These are phyloP conservation scores for Musa troglodytarum DNA, from an alignment of 176 grass and related monocot genomes.

Conservation along the genomic window DNA sequence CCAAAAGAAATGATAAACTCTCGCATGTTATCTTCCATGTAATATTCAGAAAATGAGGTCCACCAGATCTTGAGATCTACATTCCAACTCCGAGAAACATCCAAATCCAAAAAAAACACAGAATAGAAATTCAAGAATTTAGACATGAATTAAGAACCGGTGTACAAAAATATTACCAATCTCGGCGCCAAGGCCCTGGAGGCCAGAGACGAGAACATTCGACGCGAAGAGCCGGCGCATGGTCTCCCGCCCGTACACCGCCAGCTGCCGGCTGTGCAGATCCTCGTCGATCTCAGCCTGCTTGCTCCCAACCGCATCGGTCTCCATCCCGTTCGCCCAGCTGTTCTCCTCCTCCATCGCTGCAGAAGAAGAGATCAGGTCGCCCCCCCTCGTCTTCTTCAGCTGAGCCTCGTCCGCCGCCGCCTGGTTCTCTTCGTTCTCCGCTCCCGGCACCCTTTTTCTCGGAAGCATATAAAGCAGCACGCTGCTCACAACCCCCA, in stretches of 20 bases:
- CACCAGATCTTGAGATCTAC: too few relatives aligned
- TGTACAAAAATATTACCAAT: conserved; percentile 38
- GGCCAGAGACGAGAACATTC: conserved; percentile 60
- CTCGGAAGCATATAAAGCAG: conserved; percentile 63
- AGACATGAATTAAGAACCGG: background rate
- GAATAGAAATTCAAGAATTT: background rate
- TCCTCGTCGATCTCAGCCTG: conserved; percentile 63
- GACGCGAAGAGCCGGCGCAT: conserved; percentile 66
- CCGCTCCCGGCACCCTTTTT: conserved; percentile 42
- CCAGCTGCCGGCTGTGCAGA: conserved; percentile 73
- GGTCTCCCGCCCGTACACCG: conserved; percentile 72
- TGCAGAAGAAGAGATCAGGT: background rate
- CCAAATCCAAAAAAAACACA: background rate
- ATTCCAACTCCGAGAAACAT: background rate
- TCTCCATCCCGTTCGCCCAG: background rate
- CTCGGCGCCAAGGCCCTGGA: conserved; percentile 74
- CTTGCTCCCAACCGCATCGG: conserved; percentile 16
- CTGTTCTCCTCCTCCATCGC: conserved; percentile 6
- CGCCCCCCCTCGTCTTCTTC: conserved; percentile 42
- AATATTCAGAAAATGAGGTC: too few relatives aligned
- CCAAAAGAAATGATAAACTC: too few relatives aligned
- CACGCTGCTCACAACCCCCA: conserved; percentile 33
- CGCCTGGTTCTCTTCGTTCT: conserved; percentile 28
- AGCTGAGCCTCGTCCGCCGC: conserved; percentile 17
- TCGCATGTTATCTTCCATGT: too few relatives aligned